phyloP scores from a whole-genome alignment of 805 yeast genomes.

The Hyphopichia homilentoma region DNA sequence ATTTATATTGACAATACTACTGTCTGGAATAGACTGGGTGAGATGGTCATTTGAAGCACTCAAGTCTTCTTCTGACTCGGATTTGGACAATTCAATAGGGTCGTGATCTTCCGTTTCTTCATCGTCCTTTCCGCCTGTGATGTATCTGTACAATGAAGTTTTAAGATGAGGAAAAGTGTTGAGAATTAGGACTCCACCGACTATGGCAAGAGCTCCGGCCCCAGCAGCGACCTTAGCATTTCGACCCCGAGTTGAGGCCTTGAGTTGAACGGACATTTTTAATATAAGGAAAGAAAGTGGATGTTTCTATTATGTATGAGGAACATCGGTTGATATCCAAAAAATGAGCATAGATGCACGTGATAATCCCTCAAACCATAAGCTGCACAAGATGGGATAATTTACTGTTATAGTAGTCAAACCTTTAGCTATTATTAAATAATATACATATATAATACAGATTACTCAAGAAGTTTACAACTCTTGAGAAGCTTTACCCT shows the following conservation, averaged over 20 bases:
- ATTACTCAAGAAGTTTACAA: too few relatives aligned
- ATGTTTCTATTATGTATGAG: too few relatives aligned
- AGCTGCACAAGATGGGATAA: too few relatives aligned
- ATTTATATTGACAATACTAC: constrained; percentile 23
- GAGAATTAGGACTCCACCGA: constrained; percentile 39
- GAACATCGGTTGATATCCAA: too few relatives aligned
- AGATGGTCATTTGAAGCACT: constrained; percentile 1
- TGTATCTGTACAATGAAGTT: constrained; percentile 17
- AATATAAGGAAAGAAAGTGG: too few relatives aligned
- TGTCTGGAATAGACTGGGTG: constrained; percentile 1
- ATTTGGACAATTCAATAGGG: constrained; percentile 17
- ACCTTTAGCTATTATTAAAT: too few relatives aligned
- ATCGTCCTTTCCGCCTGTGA: constrained; percentile 16
- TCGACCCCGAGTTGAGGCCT: constrained; percentile 4
- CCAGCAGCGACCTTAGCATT: constrained; percentile 17
- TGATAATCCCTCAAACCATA: too few relatives aligned
- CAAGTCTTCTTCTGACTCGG: constrained; percentile 2
- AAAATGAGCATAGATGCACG: too few relatives aligned
- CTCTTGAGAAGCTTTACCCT: constrained; percentile 55
- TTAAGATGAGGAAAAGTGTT: constrained; percentile 50
- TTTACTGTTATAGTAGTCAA: too few relatives aligned
- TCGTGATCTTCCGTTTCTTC: constrained; percentile 15
- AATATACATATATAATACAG: too few relatives aligned
- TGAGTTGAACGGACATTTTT: constrained; percentile 14
- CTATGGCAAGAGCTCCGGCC: constrained; percentile 40